Evolutionary conservation across 1,284 basidiomycete genomes (phyloP).

Genomic region (Coriolopsis trogii): DNA sequence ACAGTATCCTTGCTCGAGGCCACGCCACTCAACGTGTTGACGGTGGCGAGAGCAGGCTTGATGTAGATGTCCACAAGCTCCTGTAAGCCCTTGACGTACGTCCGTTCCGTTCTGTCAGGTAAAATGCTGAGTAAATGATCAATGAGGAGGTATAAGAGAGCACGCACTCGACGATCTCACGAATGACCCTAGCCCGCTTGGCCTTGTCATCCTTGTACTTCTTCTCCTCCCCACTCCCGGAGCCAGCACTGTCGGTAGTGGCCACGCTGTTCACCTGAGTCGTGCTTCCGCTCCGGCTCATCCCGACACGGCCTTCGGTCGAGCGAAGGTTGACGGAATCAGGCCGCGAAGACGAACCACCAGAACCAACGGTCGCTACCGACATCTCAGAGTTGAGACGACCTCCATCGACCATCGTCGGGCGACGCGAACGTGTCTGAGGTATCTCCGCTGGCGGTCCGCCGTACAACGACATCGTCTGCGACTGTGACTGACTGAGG

Average conservation of each 20-base stretch:
- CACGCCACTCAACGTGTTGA: constrained; percentile 69
- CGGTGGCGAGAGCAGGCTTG: constrained; percentile 76
- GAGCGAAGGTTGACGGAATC: constrained; percentile 60
- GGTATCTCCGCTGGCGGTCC: constrained; percentile 40
- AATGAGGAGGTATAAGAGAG: constrained; percentile 8
- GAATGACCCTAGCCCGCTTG: constrained; percentile 78
- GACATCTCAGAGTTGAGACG: constrained; percentile 53
- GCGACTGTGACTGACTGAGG: constrained; percentile 63
- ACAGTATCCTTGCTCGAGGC: constrained; percentile 81
- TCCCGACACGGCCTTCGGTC: constrained; percentile 55
- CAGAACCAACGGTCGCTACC: constrained; percentile 29
- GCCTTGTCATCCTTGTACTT: constrained; percentile 88
- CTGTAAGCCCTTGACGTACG: constrained; percentile 91
- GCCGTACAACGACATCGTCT: constrained; percentile 49
- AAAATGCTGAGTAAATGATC: constrained; percentile 17
- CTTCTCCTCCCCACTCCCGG: constrained; percentile 63
- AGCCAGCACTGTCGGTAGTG: constrained; percentile 70
- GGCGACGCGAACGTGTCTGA: constrained; percentile 57
- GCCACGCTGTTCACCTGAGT: constrained; percentile 72
- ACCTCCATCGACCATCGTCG: constrained; percentile 60
- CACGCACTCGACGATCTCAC: constrained; percentile 85
- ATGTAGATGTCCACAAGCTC: constrained; percentile 97
- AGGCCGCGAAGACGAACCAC: constrained; percentile 25
- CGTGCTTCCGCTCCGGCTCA: constrained; percentile 57
- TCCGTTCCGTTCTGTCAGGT: constrained; percentile 81